These are phyloP conservation scores for Pleurotus salmoneostramineus DNA, from an alignment of 768 basidiomycete genomes.

Conservation along the genomic window DNA sequence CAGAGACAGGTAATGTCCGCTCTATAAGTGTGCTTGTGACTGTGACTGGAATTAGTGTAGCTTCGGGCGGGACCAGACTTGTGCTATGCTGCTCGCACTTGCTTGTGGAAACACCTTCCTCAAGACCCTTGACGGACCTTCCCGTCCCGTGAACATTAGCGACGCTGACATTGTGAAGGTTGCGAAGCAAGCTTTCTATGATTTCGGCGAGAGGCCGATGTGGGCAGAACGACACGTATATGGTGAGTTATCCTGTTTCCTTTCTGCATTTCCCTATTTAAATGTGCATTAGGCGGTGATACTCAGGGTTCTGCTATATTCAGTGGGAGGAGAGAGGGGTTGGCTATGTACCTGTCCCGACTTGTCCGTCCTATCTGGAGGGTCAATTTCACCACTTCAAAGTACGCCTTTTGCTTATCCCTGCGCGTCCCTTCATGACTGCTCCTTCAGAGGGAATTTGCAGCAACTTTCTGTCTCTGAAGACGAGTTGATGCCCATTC, in stretches of 20 bases:
- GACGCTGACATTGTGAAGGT: constrained; percentile 62
- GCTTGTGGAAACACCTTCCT: constrained; percentile 83
- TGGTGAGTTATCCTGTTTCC: constrained; percentile 37
- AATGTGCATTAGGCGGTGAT: constrained; percentile 38
- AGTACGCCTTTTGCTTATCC: constrained; percentile 35
- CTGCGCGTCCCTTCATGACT: background rate
- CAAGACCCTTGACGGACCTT: constrained; percentile 46
- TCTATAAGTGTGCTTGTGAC: background rate
- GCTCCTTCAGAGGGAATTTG: constrained; percentile 28
- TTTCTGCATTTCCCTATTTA: background rate
- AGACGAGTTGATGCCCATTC: constrained; percentile 57
- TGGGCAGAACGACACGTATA: constrained; percentile 79
- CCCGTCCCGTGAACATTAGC: constrained; percentile 36
- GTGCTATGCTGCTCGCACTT: constrained; percentile 86
- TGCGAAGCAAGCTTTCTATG: constrained; percentile 85
- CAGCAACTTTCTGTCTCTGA: constrained; percentile 67
- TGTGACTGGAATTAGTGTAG: constrained; percentile 33
- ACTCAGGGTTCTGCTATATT: constrained; percentile 72
- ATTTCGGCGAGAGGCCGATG: constrained; percentile 79
- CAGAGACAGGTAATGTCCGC: constrained; percentile 57
- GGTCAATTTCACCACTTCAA: constrained; percentile 61
- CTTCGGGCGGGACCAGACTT: constrained; percentile 89
- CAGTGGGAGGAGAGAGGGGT: constrained; percentile 85
- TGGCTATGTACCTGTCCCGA: constrained; percentile 83
- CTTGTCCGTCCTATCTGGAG: constrained; percentile 88